phyloP scores from a whole-genome alignment of 2,329 filamentous ascomycete genomes.

The Fusarium circinatum region DNA sequence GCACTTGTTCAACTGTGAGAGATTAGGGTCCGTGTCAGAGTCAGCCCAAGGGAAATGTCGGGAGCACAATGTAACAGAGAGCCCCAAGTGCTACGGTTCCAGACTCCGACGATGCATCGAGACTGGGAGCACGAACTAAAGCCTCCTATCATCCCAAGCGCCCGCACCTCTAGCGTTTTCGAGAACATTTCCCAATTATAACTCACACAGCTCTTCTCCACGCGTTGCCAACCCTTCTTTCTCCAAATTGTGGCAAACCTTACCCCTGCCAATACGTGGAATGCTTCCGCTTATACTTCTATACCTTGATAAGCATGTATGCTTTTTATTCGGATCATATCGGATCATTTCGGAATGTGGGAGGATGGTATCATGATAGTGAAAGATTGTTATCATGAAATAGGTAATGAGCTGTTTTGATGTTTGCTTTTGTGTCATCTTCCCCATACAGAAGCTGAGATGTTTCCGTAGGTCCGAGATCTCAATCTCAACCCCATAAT shows the following conservation, averaged over 20 bases:
- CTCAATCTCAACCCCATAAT: background rate
- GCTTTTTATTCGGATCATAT: constrained; percentile 18
- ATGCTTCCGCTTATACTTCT: background rate
- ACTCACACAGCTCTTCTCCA: background rate
- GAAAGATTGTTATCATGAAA: background rate
- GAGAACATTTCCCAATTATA: background rate
- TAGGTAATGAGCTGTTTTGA: background rate
- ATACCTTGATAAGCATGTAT: background rate
- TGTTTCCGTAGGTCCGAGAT: background rate
- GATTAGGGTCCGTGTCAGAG: background rate
- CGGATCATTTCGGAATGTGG: constrained; percentile 27
- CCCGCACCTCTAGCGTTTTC: background rate
- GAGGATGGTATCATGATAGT: background rate
- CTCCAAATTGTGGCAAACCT: constrained; percentile 7
- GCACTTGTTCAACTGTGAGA: background rate
- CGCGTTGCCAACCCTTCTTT: constrained; percentile 3
- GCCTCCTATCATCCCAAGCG: background rate
- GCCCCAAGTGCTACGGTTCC: background rate
- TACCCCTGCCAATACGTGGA: background rate
- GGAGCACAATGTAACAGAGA: constrained; percentile 15
- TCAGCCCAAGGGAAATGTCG: background rate
- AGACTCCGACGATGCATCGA: background rate
- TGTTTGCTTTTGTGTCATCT: background rate
- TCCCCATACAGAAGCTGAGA: background rate
- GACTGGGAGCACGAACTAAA: constrained; percentile 2